phyloP scores from a whole-genome alignment of 768 basidiomycete genomes.

The Suillus plorans region DNA sequence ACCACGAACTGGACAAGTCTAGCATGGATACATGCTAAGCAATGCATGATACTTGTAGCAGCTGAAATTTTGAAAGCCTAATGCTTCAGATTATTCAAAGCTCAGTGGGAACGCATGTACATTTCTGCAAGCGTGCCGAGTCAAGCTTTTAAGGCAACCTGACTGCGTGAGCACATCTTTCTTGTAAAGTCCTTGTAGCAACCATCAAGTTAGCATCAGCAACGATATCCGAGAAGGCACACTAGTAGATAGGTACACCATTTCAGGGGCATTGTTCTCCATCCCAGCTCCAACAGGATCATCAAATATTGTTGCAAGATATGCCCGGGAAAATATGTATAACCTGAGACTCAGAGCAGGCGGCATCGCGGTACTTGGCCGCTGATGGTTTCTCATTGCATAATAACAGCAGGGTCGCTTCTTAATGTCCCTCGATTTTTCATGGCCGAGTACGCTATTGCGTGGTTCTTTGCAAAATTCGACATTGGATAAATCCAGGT shows the following conservation, averaged over 20 bases:
- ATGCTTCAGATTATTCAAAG: neutral
- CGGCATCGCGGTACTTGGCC: neutral
- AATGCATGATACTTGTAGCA: neutral
- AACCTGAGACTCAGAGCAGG: conserved; percentile 19
- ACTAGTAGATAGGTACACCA: conserved; percentile 26
- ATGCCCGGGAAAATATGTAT: conserved; percentile 20
- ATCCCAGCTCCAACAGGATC: conserved; percentile 23
- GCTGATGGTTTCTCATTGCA: neutral
- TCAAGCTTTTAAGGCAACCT: no score
- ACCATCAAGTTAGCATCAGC: neutral
- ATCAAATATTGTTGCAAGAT: conserved; percentile 15
- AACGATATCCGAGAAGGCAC: conserved; percentile 6
- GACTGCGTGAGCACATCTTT: conserved; percentile 5
- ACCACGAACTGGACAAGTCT: neutral
- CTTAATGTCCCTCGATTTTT: conserved; percentile 15
- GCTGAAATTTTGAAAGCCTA: neutral
- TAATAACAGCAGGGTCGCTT: neutral
- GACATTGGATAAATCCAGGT: conserved; percentile 27
- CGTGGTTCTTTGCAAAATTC: conserved; percentile 19
- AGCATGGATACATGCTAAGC: neutral
- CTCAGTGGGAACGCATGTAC: no score
- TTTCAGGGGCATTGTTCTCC: conserved; percentile 26
- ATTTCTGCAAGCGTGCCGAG: no score
- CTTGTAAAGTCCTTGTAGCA: conserved; percentile 22
- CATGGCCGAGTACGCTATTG: conserved; percentile 29